Evolutionary conservation across 352 stramenopile species (phyloP), one percentile per base, ranked within the genome.

Genomic region (Pythium monospermum): DNA sequence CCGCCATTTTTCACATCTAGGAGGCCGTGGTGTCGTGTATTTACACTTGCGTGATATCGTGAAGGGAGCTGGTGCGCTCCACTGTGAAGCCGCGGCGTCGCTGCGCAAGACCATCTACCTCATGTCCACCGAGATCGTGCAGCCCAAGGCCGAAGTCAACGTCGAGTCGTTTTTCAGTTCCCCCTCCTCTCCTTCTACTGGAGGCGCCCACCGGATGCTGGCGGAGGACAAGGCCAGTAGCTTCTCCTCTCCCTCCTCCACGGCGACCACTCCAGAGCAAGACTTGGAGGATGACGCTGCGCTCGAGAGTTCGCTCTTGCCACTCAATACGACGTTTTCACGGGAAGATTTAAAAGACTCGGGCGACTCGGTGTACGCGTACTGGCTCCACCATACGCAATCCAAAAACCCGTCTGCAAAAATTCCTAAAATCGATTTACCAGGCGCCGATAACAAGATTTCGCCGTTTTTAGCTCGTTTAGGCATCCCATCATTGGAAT

Each of bases 31-130:
- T 4, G 68, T 93, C 37, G 72, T 87, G 38, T 91, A 90, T 35
- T 28, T 93, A 25, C 81, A 90, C 54, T 42, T 93, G 22, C 69
- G 74, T 27, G 79, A 88, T 49, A 76, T 73, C n/a, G 82, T 93
- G 25, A 71, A 75, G 23, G 79, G 82, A 4, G 66, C 76, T 19
- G 82, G 82, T 6, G 49, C 76, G 0, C 61, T 94, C 38, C 64
- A 73, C 23, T 89, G 78, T 45, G 76, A 89, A 52, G 81, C 78
- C 0, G 79, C 76, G 2, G 81, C 78, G 15, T 83, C 76, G 0
- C 65, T 94, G 30, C 78, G 75, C 31, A 89, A 86, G 52, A 87
- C 74, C 44, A 82, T 91, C 37, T 85, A 81, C 56, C 70, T 85
- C 47, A 84, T 81, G 69, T 76, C 74, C 22, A 71, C 76, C 26